Evolutionary conservation across 2,329 filamentous ascomycete species (phyloP), one percentile per base, ranked within the genome.

Genomic region (Colletotrichum acutatum): DNA sequence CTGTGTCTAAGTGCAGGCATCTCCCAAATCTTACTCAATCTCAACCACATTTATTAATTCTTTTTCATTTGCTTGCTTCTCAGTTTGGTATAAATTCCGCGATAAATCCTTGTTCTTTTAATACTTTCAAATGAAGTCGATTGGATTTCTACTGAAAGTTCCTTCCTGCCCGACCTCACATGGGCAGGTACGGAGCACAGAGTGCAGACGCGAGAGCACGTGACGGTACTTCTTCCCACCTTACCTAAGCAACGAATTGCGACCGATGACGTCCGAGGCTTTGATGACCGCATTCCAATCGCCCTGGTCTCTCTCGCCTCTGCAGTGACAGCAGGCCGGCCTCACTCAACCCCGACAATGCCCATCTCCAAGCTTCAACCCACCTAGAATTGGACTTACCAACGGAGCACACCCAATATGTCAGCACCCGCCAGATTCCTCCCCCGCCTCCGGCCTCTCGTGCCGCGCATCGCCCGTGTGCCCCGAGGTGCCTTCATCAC

Each of bases 221-320:
- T 72, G 70, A 72, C 11, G 1, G 0, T 6, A 1, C 4, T 5
- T 16, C 0, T 5, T 16, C 0, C 2, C 2, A 2, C 11, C 5
- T 73, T 73, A 73, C 71, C 60, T 73, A 70, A 73, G 32, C 71
- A 42, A 1, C 14, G 54, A 37, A 34, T 22, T 66, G 76, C 14
- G 76, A 68, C 78, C 78, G 79, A 81, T 81, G 80, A 81, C 79
- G 79, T 81, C 78, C 77, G 79, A 76, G 77, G 78, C 76, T 76
- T 28, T 24, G 42, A 72, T 67, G 71, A 72, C 59, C 71, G 67
- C 71, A 73, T 73, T 66, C 67, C 71, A 52, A 49, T 37, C 19
- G 56, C 56, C 60, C 12, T 4, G 22, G 9, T 60, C 64, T 22
- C 28, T 68, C 19, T 34, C 53, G 42, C 56, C 56, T 68, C 49